These are phyloP conservation scores for Oryza brachyantha DNA, from an alignment of 176 grass and related monocot genomes.

Conservation along the genomic window DNA sequence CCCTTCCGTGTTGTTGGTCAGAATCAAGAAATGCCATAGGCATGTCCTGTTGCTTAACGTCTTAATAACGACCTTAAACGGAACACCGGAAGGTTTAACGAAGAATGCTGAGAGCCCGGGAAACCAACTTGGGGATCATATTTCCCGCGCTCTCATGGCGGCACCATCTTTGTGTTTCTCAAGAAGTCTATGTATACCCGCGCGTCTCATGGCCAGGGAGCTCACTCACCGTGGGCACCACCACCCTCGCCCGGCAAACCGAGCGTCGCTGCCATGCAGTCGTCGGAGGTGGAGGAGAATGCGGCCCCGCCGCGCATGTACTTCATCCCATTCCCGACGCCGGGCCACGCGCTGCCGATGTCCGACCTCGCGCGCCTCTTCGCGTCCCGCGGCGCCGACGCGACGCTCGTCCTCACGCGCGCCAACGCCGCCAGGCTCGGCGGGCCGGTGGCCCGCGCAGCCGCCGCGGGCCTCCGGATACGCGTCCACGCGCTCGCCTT, in stretches of 20 bases:
- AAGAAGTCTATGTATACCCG: neutral
- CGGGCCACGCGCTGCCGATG: conserved; percentile 61
- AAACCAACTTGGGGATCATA: neutral
- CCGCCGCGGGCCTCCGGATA: conserved; percentile 27
- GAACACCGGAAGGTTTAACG: neutral
- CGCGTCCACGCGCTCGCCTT: conserved; percentile 27
- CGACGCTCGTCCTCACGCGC: conserved; percentile 40
- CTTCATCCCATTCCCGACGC: conserved; percentile 70
- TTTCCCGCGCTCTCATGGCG: neutral
- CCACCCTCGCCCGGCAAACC: neutral
- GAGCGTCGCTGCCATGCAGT: conserved; percentile 2
- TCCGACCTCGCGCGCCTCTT: conserved; percentile 59
- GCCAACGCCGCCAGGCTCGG: conserved; percentile 41
- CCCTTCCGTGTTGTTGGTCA: neutral
- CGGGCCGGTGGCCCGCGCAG: conserved; percentile 29
- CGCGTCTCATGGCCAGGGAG: neutral
- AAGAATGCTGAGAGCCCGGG: neutral
- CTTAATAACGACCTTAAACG: neutral
- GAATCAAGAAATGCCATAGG: conserved; percentile 24
- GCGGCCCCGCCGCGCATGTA: conserved; percentile 36
- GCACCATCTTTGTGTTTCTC: conserved; percentile 32
- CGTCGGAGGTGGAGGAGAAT: neutral
- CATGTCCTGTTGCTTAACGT: neutral
- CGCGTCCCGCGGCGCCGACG: conserved; percentile 44
- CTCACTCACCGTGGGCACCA: neutral